Percentiles rank a stretch among this genome's conserved stretches.
Evolutionary conservation across 2,329 filamentous ascomycete genomes (phyloP).

Genomic region (Botrytis medusae): DNA sequence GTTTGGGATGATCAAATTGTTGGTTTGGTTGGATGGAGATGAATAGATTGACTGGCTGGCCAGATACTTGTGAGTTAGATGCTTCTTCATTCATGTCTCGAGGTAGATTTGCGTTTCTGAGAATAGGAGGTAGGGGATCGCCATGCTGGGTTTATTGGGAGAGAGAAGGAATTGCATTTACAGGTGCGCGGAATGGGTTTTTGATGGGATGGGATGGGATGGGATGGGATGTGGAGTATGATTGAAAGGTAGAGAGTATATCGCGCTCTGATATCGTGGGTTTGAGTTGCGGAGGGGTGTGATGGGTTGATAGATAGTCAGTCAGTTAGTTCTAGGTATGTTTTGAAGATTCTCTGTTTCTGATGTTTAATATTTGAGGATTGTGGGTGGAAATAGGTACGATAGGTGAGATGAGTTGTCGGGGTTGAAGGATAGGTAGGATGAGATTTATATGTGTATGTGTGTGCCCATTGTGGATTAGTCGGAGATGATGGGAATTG

Average conservation of each 20-base stretch:
- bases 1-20: too few relatives aligned
- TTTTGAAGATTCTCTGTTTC: neutral
- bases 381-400: neutral
- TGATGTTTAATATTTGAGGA: neutral
- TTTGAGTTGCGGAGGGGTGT: neutral
- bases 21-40: too few relatives aligned
- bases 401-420: neutral
- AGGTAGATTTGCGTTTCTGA: neutral
- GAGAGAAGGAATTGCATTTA: neutral
- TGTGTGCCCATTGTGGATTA: too few relatives aligned
- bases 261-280: neutral
- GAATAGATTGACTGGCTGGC: fast-evolving
- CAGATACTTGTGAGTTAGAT: neutral
- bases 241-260: neutral
- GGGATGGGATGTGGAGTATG: neutral
- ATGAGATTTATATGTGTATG: neutral
- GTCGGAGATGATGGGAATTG: neutral
- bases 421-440: neutral
- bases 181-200: neutral
- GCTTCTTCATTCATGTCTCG: too few relatives aligned
- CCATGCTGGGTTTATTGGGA: too few relatives aligned
- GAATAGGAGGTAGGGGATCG: neutral
- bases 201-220: neutral
- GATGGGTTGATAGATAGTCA: neutral
- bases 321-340: neutral